phyloP scores from a whole-genome alignment of 179 eudicot species.

The Actinidia arguta region DNA sequence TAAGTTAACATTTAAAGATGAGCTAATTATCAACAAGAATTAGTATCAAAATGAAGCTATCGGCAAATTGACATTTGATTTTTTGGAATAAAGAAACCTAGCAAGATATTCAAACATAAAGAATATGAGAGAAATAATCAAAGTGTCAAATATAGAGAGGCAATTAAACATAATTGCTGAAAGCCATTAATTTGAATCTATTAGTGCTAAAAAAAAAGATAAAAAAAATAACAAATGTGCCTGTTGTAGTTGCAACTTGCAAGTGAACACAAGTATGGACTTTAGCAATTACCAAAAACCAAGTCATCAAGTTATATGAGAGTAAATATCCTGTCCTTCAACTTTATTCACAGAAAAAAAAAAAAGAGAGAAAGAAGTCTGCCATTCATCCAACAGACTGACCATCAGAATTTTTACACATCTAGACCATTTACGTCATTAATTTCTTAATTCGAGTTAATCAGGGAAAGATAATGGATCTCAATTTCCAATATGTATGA shows the following conservation, averaged over 20 bases:
- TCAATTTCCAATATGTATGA: neutral
- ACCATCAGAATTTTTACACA: neutral
- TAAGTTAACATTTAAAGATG: slow-evolving; percentile 14
- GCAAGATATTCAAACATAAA: neutral
- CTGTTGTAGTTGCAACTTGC: too few relatives aligned
- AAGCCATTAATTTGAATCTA: neutral
- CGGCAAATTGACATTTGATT: neutral
- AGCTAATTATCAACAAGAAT: neutral
- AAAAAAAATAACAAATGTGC: neutral
- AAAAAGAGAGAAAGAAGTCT: neutral
- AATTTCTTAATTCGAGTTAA: neutral
- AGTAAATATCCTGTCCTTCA: neutral
- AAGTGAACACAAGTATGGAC: too few relatives aligned
- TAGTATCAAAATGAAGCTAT: neutral
- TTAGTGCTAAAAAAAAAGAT: neutral
- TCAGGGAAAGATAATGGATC: neutral
- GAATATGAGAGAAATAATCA: neutral
- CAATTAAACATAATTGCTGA: neutral
- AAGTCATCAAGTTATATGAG: neutral
- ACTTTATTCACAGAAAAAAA: neutral
- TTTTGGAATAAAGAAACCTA: neutral
- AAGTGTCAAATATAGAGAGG: neutral
- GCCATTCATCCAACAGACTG: neutral
- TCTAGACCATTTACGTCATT: too few relatives aligned
- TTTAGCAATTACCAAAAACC: too few relatives aligned